Base-by-base conservation (phyloP, 495 filamentous ascomycete genomes). In the Hypoxylon intermedium region DNA sequence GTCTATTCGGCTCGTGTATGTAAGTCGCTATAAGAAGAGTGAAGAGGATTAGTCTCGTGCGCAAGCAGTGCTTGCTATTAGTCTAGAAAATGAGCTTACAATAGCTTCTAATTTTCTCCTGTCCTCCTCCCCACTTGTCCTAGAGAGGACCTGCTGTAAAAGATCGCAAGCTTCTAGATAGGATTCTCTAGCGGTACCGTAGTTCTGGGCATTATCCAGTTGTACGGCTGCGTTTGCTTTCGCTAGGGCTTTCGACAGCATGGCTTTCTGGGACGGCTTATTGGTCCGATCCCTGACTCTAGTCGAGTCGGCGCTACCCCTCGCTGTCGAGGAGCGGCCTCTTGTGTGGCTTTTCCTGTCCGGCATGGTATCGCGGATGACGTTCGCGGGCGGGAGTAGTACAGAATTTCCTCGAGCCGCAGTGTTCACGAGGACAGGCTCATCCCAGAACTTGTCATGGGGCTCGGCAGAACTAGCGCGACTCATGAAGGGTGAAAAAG, bases 201-300 rank as follows among this genome's bases (percentile, higher is more conserved):
- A 92, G 68, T 97, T 96, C 69, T 92, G 89, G 1, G 90, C 92
- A 78, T 97, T 96, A 74, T 98, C 94, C 12, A 98, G 82, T 43
- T 95, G 81, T 5, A 99, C 94, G 6, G 94, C 94, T 23, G 91
- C 92, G 64, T 98, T 96, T 41, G 94, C 94, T 72, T 97, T 96
- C 68, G 93, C 87, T 33, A 99, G 77, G 5, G 94, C 94, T 68
- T 89, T 93, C 2, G 92, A 95, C 12, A 99, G 80, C 92, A 97
- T 98, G n/a, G 86, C 86, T 75, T 96, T 97, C 71, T 97, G 90
- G 0, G 90, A 91, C 12, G 72, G 72, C 53, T 79, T 81, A 23
- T 45, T 65, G 9, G 61, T 49, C 73, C 81, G 53, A 65, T 71
- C 67, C 53, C 60, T 69, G 5, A 58, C 56, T 20, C 61, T 63